Conservation (phyloP, 2,329 filamentous ascomycete genomes). For the Trichoderma endophyticum region DNA sequence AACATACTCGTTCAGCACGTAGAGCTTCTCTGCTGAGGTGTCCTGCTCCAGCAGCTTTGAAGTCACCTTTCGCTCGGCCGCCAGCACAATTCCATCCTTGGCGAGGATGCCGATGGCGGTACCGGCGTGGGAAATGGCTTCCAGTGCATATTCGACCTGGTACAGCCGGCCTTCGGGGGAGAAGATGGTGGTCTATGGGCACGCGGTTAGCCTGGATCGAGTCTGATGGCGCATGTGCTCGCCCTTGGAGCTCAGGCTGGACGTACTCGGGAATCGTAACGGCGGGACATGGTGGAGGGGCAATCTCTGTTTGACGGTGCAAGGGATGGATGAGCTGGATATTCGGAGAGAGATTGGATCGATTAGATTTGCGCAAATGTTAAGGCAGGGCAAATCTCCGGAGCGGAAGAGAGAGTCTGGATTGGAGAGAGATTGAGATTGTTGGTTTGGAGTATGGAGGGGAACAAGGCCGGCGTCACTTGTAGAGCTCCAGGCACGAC, state of each 20-base stretch:
- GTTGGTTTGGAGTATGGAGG: neutral
- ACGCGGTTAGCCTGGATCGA: neutral
- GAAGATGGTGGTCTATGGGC: conserved; percentile 90
- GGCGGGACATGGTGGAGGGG: conserved; percentile 73
- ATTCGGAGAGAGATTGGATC: neutral
- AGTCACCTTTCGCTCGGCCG: conserved; percentile 97
- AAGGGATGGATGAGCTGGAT: neutral
- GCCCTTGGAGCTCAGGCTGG: neutral
- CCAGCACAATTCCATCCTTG: conserved; percentile 96
- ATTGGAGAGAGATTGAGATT: neutral
- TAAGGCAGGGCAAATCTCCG: neutral
- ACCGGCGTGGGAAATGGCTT: conserved; percentile 97
- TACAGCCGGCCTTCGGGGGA: conserved; percentile 97
- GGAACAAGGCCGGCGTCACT: conserved; percentile 18
- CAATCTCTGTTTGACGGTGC: neutral
- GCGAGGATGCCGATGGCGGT: conserved; percentile 96
- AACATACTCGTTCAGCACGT: conserved; percentile 93
- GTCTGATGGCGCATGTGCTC: neutral
- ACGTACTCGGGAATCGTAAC: conserved; percentile 93
- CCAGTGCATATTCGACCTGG: conserved; percentile 98
- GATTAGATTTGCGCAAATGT: neutral
- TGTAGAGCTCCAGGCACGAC: conserved; percentile 45
- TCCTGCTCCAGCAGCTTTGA: conserved; percentile 99
- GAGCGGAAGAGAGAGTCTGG: neutral
- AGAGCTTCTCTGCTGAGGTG: conserved; percentile 99